Evolutionary conservation across 2,329 filamentous ascomycete species (phyloP).

Genomic region (Aureobasidium sp.): DNA sequence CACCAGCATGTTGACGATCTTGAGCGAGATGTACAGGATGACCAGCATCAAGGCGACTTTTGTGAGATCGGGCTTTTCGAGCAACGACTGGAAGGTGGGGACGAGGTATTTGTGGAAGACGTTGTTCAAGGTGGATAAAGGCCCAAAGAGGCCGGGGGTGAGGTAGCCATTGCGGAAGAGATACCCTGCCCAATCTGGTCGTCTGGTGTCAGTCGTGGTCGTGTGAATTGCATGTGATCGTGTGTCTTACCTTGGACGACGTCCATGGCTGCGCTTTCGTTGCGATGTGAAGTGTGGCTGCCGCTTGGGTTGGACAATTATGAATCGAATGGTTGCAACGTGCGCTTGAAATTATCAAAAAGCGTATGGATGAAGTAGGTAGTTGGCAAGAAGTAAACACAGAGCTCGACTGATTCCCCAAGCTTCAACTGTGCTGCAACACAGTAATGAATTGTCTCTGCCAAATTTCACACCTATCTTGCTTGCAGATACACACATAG

Average conservation of each 20-base stretch:
- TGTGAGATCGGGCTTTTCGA: constrained; percentile 39
- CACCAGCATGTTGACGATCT: constrained; percentile 61
- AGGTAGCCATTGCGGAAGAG: constrained; percentile 22
- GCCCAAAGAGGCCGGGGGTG: constrained; percentile 21
- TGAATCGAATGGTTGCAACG: background rate
- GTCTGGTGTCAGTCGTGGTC: constrained; percentile 13
- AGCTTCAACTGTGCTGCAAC: background rate
- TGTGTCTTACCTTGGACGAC: constrained; percentile 24
- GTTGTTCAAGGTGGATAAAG: constrained; percentile 20
- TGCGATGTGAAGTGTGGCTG: background rate
- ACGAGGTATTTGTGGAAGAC: constrained; percentile 24
- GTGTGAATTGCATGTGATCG: background rate
- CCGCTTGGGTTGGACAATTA: background rate
- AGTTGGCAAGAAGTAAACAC: background rate
- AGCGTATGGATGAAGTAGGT: background rate
- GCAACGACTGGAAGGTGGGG: constrained; percentile 26
- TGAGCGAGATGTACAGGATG: constrained; percentile 56
- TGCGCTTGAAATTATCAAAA: background rate
- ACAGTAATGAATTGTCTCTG: background rate
- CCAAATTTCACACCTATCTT: background rate
- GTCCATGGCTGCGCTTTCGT: constrained; percentile 22
- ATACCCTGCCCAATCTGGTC: constrained; percentile 28
- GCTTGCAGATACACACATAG: background rate
- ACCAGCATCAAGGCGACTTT: constrained; percentile 52
- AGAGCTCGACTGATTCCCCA: constrained; percentile 1